phyloP scores from a whole-genome alignment of 2,329 filamentous ascomycete genomes.

The Paraconiothyrium brasiliense region DNA sequence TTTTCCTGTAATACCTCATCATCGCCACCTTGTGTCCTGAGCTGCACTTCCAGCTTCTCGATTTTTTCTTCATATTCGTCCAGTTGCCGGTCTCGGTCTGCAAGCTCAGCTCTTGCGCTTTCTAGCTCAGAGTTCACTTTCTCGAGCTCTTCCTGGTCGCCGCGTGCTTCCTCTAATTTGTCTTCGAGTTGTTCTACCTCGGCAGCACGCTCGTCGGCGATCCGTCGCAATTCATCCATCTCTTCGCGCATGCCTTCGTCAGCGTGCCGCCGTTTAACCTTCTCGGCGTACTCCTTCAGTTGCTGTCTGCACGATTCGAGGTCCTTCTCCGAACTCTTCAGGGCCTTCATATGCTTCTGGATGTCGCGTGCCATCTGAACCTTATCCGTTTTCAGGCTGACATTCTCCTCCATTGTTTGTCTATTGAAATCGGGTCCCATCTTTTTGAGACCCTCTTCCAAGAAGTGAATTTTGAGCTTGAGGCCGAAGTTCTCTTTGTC shows the following conservation, averaged over 20 bases:
- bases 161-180: constrained; percentile 43
- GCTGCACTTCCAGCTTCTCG: constrained; percentile 43
- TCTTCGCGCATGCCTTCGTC: constrained; percentile 75
- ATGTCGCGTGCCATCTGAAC: constrained; percentile 90
- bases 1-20: constrained; percentile 43
- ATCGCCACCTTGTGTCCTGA: constrained; percentile 43
- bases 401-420: constrained; percentile 90
- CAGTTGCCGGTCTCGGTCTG: constrained; percentile 44
- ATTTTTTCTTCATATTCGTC: constrained; percentile 52
- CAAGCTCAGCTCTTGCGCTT: constrained; percentile 45
- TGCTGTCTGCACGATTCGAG: constrained; percentile 85
- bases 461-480: constrained; percentile 95
- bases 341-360: constrained; percentile 83
- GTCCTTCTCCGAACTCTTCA: constrained; percentile 84
- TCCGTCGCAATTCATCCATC: constrained; percentile 58
- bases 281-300: constrained; percentile 83
- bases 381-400: constrained; percentile 92
- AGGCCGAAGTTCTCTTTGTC: constrained; percentile 91
- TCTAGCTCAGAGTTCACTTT: constrained; percentile 47
- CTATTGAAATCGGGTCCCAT: constrained; percentile 90
- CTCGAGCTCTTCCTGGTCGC: constrained; percentile 47
- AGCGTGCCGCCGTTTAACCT: constrained; percentile 77
- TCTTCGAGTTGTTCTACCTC: constrained; percentile 48
- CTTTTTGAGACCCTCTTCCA: constrained; percentile 89
- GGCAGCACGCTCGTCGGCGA: constrained; percentile 55